Conservation (phyloP, 2,329 filamentous ascomycete genomes). For the Monilinia polystroma region DNA sequence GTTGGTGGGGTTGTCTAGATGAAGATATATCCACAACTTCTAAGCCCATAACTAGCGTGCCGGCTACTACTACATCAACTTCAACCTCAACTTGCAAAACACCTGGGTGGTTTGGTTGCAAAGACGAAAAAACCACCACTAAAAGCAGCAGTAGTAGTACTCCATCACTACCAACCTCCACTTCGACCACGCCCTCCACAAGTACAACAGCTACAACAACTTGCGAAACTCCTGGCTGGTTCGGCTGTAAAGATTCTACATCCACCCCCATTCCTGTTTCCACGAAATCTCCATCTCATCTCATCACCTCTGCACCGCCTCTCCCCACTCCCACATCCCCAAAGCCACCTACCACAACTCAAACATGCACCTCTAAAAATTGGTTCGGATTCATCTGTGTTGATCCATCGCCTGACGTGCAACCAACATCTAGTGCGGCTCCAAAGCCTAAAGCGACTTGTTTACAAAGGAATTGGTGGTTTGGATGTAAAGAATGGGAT, state of each 20-base stretch:
- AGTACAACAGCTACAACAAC: constrained; percentile 36
- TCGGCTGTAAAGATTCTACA: constrained; percentile 50
- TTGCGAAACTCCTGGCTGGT: constrained; percentile 47
- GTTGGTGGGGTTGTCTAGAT: constrained; percentile 67
- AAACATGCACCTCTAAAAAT: constrained; percentile 34
- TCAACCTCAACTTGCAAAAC: constrained; percentile 44
- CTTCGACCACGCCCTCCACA: constrained; percentile 15
- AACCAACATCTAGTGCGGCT: constrained; percentile 25
- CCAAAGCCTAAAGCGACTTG: constrained; percentile 30
- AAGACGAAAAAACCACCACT: constrained; percentile 49
- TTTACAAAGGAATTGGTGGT: constrained; percentile 33
- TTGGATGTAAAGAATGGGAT: constrained; percentile 36
- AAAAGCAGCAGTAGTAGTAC: constrained; percentile 37
- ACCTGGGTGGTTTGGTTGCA: constrained; percentile 50
- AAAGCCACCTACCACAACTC: constrained; percentile 29
- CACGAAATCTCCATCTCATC: constrained; percentile 38
- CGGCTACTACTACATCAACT: constrained; percentile 32
- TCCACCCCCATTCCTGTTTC: constrained; percentile 41
- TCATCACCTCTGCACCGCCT: constrained; percentile 41
- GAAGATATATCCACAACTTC: constrained; percentile 32
- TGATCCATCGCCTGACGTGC: constrained; percentile 33
- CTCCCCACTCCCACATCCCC: constrained; percentile 30
- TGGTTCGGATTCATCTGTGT: constrained; percentile 39
- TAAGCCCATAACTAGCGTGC: constrained; percentile 33
- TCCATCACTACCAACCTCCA: constrained; percentile 26